Evolutionary conservation across 1,139 yeast species (phyloP).

Genomic region (Blastobotrys proliferans): DNA sequence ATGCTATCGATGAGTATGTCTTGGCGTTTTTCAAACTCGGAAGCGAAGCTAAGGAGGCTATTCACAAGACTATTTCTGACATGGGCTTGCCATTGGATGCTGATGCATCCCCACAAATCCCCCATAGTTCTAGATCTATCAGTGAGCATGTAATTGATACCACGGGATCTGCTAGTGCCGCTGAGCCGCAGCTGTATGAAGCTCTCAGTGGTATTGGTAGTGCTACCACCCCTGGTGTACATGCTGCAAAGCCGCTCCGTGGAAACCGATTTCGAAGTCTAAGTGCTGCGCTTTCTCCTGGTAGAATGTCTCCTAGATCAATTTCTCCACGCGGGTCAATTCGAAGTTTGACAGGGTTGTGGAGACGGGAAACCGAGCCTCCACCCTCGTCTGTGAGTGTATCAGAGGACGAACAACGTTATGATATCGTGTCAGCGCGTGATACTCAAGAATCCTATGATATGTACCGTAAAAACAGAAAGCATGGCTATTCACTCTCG

Average conservation of each 20-base stretch:
- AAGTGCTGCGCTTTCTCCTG: too few species aligned
- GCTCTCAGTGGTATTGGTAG: not conserved
- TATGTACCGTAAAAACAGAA: not conserved
- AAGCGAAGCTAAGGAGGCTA: constrained; percentile 19
- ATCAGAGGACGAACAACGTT: constrained; percentile 12
- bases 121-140: too few species aligned
- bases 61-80: constrained; percentile 17
- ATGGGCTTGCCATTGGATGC: constrained; percentile 18
- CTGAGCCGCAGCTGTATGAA: not conserved
- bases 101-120: not conserved
- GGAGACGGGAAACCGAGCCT: too few species aligned
- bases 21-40: constrained; percentile 55
- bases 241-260: too few species aligned
- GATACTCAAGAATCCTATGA: not conserved
- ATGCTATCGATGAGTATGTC: constrained; percentile 60
- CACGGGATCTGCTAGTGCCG: not conserved
- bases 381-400: too few species aligned
- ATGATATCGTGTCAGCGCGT: constrained; percentile 13
- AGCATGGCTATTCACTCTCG: constrained; percentile 15
- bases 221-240: not conserved
- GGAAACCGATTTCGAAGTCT: not conserved
- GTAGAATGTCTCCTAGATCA: too few species aligned
- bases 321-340: too few species aligned
- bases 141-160: constrained; percentile 9
- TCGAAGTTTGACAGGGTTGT: too few species aligned